These are phyloP conservation scores for Infundibulicybe gibba DNA, from an alignment of 768 basidiomycete species.

Conservation along the genomic window DNA sequence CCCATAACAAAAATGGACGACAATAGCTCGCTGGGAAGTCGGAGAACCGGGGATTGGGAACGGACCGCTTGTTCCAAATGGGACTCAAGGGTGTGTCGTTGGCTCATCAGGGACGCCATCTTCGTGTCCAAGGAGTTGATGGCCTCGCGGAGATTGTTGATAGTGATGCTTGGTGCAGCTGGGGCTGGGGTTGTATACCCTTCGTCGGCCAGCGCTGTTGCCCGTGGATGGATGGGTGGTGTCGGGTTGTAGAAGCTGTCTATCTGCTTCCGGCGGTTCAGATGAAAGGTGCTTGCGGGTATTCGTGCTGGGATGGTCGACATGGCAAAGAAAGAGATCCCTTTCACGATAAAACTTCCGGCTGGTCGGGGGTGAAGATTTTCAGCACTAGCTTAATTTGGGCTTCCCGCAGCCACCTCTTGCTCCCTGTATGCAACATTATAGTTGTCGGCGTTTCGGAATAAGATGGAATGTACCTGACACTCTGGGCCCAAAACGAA, in stretches of 20 bases:
- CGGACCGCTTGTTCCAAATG: slow-evolving; percentile 75
- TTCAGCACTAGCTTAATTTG: slow-evolving; percentile 14
- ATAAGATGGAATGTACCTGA: slow-evolving; percentile 11
- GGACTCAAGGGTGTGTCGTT: slow-evolving; percentile 64
- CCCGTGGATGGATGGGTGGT: slow-evolving; percentile 8
- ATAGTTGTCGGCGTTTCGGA: no score
- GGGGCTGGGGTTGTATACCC: slow-evolving; percentile 17
- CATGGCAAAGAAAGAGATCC: slow-evolving; percentile 16
- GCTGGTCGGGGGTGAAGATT: background rate
- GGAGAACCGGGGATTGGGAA: slow-evolving; percentile 75
- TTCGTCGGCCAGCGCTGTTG: no score
- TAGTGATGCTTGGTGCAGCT: slow-evolving; percentile 29
- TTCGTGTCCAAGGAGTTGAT: slow-evolving; percentile 65
- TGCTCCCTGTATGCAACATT: slow-evolving; percentile 2
- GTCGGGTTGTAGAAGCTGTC: slow-evolving; percentile 20
- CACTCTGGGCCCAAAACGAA: slow-evolving; percentile 9
- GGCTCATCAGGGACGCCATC: slow-evolving; percentile 64
- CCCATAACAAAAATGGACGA: slow-evolving; percentile 74
- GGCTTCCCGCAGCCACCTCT: slow-evolving; percentile 10
- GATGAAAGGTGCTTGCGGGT: slow-evolving; percentile 27
- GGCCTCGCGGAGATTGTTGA: slow-evolving; percentile 68
- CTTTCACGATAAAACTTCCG: background rate
- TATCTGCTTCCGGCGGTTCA: slow-evolving; percentile 20
- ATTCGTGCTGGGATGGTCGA: slow-evolving; percentile 31
- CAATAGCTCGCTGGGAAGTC: slow-evolving; percentile 76